These are phyloP conservation scores for Bauhinia variegata DNA, from an alignment of 306 rosid species.

Conservation along the genomic window DNA sequence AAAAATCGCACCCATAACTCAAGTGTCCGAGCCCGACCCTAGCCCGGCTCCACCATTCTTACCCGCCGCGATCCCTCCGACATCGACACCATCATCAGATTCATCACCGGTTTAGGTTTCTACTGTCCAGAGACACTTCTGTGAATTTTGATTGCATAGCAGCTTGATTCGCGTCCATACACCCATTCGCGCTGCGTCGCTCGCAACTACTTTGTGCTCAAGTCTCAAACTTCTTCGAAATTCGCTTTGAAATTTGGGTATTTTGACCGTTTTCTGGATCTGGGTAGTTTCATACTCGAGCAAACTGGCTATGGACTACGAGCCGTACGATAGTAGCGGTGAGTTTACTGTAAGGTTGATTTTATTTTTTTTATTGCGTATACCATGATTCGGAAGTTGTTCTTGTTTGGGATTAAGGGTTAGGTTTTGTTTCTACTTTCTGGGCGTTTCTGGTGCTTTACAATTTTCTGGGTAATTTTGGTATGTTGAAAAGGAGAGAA, in stretches of 20 bases:
- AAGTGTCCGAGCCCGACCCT: slow-evolving; percentile 31
- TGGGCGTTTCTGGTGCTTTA: neutral
- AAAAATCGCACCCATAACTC: too few species aligned
- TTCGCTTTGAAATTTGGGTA: slow-evolving; percentile 18
- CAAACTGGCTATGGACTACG: slow-evolving; percentile 91
- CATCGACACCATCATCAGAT: neutral
- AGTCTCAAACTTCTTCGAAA: neutral
- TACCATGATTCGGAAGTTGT: slow-evolving; percentile 27
- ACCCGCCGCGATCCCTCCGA: slow-evolving; percentile 19
- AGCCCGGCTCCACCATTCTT: neutral
- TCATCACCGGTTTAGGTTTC: slow-evolving; percentile 6
- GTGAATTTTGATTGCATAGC: neutral
- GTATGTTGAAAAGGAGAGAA: slow-evolving; percentile 24
- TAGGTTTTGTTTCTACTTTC: slow-evolving; percentile 33
- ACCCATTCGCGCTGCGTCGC: slow-evolving; percentile 5
- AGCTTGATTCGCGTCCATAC: slow-evolving; percentile 12
- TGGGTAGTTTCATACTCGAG: slow-evolving; percentile 14
- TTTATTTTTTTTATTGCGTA: neutral
- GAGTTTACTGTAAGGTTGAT: slow-evolving; percentile 36
- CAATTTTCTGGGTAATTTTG: slow-evolving; percentile 4
- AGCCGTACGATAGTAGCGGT: slow-evolving; percentile 97
- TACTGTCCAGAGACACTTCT: slow-evolving; percentile 13
- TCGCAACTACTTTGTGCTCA: neutral
- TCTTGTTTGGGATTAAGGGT: slow-evolving; percentile 27
- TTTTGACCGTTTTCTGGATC: slow-evolving; percentile 13